Base-by-base conservation (phyloP, 768 basidiomycete genomes). In the Psilocybe subaeruginosa region DNA sequence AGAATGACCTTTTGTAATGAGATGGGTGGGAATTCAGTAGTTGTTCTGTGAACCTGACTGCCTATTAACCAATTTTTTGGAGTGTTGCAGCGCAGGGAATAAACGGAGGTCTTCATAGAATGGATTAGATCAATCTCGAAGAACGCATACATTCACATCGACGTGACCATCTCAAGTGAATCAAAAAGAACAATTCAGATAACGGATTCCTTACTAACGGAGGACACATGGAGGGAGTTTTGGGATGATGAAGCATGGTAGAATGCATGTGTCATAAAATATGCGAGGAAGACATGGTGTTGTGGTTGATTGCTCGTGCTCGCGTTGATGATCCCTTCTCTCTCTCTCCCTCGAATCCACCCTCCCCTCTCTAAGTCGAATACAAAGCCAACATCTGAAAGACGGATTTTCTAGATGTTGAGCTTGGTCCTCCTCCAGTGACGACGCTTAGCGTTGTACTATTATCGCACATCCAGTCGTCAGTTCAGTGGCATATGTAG, bases 361-460 rank as follows among this genome's bases (percentile, higher is more conserved):
- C 63, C 47, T 45, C 50, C 59, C 61, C 54, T 58, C 54, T 58
- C 64, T 56, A 64, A 58, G 43, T 39, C 31, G 55, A 64, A 56
- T 60, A 66, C 59, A 62, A 59, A 51, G 37, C 43, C 41, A 56
- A 49, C 54, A 61, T 54, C 58, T 19, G 57, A 58, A 41, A 57
- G 31, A 53, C 55, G 29, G 37, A 41, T 17, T 7, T 39, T 69
- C 82, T 88, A 97, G 78, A 97, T 90, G 85, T 96, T 96, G 82
- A 99, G 88, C 85, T 99, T 99, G 66, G 97, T 99, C 78, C 97
- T 91, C 76, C 97, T 87, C 97, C 97, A 99, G 85, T 99, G 97
- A 76, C 97, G 92, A 69, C 97, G 87, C 85, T 98, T 98, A 67
- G 92, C 90, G 78, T 95, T 95, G 75, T 95, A 94, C 90, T 94